phyloP scores from a whole-genome alignment of 2,329 filamentous ascomycete species.

The Sporothrix pallida region DNA sequence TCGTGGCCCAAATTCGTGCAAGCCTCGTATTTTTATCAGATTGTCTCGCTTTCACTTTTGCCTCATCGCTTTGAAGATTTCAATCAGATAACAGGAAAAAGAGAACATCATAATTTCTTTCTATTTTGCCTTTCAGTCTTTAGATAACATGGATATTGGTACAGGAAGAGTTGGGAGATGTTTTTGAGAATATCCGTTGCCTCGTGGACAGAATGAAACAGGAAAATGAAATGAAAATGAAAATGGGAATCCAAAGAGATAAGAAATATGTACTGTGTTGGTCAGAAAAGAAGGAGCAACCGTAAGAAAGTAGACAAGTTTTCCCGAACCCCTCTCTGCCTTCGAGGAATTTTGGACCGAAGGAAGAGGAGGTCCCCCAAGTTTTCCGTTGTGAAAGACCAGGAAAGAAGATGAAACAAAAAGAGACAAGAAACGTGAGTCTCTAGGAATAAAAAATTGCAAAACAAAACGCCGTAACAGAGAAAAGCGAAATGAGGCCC shows the following conservation, averaged over 20 bases:
- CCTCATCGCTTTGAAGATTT: background rate
- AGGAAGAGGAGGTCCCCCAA: background rate
- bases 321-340: background rate
- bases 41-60: background rate
- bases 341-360: background rate
- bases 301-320: background rate
- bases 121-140: constrained; percentile 5
- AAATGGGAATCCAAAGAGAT: constrained; percentile 9
- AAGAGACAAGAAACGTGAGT: constrained; percentile 14
- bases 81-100: background rate
- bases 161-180: constrained; percentile 17
- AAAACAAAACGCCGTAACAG: background rate
- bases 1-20: background rate
- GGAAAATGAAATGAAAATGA: background rate
- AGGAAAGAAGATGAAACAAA: background rate
- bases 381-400: constrained; percentile 5
- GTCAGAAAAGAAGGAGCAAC: constrained; percentile 7
- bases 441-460: background rate
- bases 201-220: background rate
- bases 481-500: background rate
- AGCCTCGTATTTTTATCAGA: constrained; percentile 5
- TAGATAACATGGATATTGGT: background rate
- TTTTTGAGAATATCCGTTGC: background rate
- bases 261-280: background rate
- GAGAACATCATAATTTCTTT: background rate